Evolutionary conservation across 306 rosid species (phyloP).

Genomic region (Astragalus membranaceus): DNA sequence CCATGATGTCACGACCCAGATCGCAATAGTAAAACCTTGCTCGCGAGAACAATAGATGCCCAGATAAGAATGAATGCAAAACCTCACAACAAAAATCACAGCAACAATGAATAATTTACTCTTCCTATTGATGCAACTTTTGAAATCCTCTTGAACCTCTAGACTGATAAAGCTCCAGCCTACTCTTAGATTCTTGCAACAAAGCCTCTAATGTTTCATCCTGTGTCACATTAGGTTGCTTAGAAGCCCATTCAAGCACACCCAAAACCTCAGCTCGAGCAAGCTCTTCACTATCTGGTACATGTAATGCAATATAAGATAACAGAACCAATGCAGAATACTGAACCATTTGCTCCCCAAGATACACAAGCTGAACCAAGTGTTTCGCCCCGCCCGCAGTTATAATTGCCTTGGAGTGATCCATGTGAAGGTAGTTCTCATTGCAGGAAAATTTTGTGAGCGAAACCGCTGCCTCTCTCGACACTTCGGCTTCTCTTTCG

Average conservation of each 20-base stretch:
- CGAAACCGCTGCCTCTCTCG: conserved; percentile 58
- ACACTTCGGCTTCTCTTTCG: conserved; percentile 66
- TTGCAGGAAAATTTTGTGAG: conserved; percentile 70
- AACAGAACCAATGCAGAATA: conserved; percentile 57
- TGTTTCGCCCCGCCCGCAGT: conserved; percentile 68
- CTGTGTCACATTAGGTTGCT: conserved; percentile 60
- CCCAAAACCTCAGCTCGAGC: conserved; percentile 68
- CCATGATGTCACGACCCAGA: no score
- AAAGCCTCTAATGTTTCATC: conserved; percentile 43
- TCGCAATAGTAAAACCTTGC: no score
- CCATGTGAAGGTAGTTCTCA: conserved; percentile 71
- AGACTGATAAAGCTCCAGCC: conserved; percentile 86
- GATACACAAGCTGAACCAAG: conserved; percentile 82
- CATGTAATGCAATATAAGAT: conserved; percentile 76
- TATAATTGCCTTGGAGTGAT: conserved; percentile 80
- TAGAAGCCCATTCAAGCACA: conserved; percentile 85
- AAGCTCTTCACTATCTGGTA: conserved; percentile 85
- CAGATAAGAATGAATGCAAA: conserved; percentile 17
- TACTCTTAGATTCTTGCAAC: conserved; percentile 65
- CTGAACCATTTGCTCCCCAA: conserved; percentile 73
- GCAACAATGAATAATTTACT: background rate
- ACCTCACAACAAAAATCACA: background rate
- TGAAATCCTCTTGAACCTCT: conserved; percentile 76
- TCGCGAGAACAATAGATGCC: conserved; percentile 18
- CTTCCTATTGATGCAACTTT: conserved; percentile 33